phyloP scores from a whole-genome alignment of 441 rosid genomes.

The Pelargonium myrrhifolium region DNA sequence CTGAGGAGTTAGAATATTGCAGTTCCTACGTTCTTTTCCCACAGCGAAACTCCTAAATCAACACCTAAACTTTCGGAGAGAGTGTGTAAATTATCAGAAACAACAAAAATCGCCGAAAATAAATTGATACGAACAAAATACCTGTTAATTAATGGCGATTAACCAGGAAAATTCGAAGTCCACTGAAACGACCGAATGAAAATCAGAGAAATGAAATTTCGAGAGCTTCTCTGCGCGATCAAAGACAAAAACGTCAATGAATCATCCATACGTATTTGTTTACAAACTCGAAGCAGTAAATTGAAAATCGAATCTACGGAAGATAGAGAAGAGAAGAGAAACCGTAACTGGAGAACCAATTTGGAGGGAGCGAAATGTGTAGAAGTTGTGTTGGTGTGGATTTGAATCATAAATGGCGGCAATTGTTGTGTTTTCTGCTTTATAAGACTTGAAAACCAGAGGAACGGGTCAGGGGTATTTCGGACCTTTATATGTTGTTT shows the following conservation, averaged over 20 bases:
- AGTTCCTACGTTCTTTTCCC: background rate
- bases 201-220: background rate
- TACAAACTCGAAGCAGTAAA: background rate
- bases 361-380: conserved; percentile 3
- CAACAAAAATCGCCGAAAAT: background rate
- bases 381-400: background rate
- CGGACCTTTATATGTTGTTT: too few species aligned
- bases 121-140: background rate
- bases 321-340: background rate
- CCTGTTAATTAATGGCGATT: background rate
- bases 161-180: background rate
- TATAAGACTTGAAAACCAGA: background rate
- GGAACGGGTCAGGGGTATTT: background rate
- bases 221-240: conserved; percentile 3
- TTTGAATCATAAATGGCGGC: conserved; percentile 5
- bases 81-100: background rate
- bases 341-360: background rate
- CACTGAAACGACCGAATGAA: background rate
- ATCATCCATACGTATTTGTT: background rate
- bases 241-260: background rate
- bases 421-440: background rate
- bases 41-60: background rate
- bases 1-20: background rate
- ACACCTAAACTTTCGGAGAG: background rate
- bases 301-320: background rate